phyloP scores from a whole-genome alignment of 2,329 filamentous ascomycete species.

The Samsoniella hepiali region DNA sequence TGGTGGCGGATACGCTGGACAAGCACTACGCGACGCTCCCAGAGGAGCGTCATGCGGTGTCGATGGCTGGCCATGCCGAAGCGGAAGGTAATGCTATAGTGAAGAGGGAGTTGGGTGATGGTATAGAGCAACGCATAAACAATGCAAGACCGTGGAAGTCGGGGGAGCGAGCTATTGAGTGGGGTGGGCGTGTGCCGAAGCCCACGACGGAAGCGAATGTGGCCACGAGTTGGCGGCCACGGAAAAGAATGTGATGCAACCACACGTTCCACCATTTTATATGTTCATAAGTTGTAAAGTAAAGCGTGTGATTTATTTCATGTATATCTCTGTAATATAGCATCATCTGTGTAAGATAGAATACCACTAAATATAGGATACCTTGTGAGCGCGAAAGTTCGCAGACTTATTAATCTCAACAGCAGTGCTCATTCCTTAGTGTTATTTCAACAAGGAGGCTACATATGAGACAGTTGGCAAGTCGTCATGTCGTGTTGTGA shows the following conservation, averaged over 20 bases:
- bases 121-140: not conserved
- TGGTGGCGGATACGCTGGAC: constrained; percentile 17
- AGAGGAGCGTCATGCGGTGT: not conserved
- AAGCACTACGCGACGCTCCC: not conserved
- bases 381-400: no score
- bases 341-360: no score
- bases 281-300: not conserved
- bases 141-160: not conserved
- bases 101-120: no score
- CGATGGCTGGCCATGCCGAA: no score
- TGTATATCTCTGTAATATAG: not conserved
- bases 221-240: not conserved
- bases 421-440: no score
- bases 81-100: not conserved
- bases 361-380: no score
- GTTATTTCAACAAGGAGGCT: no score
- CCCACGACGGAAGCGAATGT: not conserved
- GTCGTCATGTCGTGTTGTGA: no score
- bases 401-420: no score
- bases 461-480: no score
- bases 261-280: not conserved
- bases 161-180: not conserved
- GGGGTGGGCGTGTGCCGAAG: not conserved
- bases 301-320: not conserved
- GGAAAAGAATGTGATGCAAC: not conserved